Conservation (phyloP, 441 rosid genomes). For the Cnidoscolus chayamansa region DNA sequence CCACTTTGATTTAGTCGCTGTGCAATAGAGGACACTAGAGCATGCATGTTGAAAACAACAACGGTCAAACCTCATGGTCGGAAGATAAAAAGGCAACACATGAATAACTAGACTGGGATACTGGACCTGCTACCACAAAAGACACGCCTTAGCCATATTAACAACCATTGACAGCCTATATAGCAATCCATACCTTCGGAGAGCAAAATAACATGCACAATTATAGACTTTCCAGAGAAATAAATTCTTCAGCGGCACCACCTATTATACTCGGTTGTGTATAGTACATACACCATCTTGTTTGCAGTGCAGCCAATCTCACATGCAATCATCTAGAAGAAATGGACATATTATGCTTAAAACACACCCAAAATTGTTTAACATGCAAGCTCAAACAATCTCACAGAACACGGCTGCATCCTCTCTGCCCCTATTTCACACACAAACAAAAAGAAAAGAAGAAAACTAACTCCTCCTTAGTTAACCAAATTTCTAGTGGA, state of each 20-base stretch:
- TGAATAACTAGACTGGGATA: neutral
- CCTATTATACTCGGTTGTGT: slow-evolving; percentile 83
- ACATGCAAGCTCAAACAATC: neutral
- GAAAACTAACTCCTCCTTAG: neutral
- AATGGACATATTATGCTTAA: neutral
- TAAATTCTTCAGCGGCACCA: slow-evolving; percentile 84
- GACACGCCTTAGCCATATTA: neutral
- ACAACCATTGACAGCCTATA: neutral
- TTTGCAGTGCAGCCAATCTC: slow-evolving; percentile 48
- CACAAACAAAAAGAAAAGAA: neutral
- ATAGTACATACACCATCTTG: slow-evolving; percentile 76
- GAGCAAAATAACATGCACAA: slow-evolving; percentile 97
- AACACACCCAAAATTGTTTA: neutral
- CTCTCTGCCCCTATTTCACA: neutral
- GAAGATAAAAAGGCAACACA: neutral
- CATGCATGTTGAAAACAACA: neutral
- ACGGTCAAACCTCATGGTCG: neutral
- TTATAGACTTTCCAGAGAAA: slow-evolving; percentile 94
- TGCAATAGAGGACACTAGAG: neutral
- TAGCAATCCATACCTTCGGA: slow-evolving; percentile 50
- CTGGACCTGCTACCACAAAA: slow-evolving; percentile 2
- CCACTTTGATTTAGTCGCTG: neutral
- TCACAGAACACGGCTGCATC: neutral
- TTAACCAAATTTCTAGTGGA: slow-evolving; percentile 62
- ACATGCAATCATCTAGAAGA: slow-evolving; percentile 60